Evolutionary conservation across 202 grass and related monocot species (phyloP), one percentile per base, ranked within the genome.

Genomic region (Saccharum hybrid): DNA sequence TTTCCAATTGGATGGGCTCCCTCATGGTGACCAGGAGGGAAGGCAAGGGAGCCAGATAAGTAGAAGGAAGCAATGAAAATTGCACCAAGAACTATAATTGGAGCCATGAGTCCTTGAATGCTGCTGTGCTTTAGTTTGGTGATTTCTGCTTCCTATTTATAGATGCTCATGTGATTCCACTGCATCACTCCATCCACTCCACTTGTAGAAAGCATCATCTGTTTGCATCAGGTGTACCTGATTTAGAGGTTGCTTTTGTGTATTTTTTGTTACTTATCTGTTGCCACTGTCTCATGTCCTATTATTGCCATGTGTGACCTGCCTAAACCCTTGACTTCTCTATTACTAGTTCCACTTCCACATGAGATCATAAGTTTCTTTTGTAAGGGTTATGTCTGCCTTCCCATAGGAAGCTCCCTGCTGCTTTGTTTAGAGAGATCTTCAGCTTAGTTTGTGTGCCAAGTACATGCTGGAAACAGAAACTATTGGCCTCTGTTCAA

Each of bases 111-210:
- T 30, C 86, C 18, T 21, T 16, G 15, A 59, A 59, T 85, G 68
- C 4, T 81, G 23, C 8, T 69, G 65, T 79, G 57, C 33, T 65
- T 73, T 15, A 5, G 66, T 75, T 74, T 64, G 45, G 18, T 63
- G 52, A 75, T 34, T 71, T 78, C 66, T 26, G 43, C 40, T 72
- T 84, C 73, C 41, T 68, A 84, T 91, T 90, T 93, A 90, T 91
- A 86, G 28, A 21, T 46, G 46, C 74, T 71, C 36, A 19, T 46
- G 52, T 81, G 81, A 73, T 72, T 84, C 31, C 76, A 14, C 68
- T 86, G 74, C 75, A 75, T 71, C 87, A 74, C 77, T 74, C 59
- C 82, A 89, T 86, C 88, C 76, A 84, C 87, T 91, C 79, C 91
- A 88, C 77, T 83, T 75, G 30, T 76, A n/a, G 59, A 74, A 85